phyloP scores from a whole-genome alignment of 2,329 filamentous ascomycete genomes.

The Hypoxylon sp. region DNA sequence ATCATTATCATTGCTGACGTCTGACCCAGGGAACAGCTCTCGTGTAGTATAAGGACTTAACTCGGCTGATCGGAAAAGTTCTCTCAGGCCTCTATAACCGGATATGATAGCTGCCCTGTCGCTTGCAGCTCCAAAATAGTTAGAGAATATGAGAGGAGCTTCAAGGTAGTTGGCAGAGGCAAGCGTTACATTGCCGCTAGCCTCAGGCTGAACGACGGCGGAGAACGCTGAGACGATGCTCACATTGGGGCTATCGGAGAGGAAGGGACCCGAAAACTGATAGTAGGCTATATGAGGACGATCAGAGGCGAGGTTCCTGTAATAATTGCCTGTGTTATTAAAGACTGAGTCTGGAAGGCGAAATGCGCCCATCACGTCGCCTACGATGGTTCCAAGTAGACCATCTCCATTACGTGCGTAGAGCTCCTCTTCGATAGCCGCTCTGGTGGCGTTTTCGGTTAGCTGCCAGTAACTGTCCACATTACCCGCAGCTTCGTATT shows the following conservation, averaged over 20 bases:
- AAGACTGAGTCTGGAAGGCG: background rate
- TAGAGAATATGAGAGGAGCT: background rate
- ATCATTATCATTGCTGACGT: background rate
- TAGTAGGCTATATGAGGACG: background rate
- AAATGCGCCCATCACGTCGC: background rate
- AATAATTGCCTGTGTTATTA: background rate
- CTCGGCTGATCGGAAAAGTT: background rate
- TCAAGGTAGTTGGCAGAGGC: background rate
- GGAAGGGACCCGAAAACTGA: background rate
- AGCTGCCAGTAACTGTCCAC: background rate
- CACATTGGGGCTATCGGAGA: background rate
- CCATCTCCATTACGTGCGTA: background rate
- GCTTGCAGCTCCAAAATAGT: background rate
- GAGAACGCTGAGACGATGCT: background rate
- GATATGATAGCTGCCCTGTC: background rate
- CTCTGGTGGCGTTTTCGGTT: background rate
- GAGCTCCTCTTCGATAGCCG: background rate
- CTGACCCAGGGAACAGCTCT: background rate
- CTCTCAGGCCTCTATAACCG: background rate
- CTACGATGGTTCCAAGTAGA: background rate
- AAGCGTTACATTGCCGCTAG: background rate
- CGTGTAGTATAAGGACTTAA: background rate
- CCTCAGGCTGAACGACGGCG: constrained; percentile 1
- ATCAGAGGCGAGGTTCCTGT: background rate
- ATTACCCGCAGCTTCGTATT: background rate